Evolutionary conservation across 2,329 filamentous ascomycete genomes (phyloP).

Genomic region (Trichoderma semiorbis): DNA sequence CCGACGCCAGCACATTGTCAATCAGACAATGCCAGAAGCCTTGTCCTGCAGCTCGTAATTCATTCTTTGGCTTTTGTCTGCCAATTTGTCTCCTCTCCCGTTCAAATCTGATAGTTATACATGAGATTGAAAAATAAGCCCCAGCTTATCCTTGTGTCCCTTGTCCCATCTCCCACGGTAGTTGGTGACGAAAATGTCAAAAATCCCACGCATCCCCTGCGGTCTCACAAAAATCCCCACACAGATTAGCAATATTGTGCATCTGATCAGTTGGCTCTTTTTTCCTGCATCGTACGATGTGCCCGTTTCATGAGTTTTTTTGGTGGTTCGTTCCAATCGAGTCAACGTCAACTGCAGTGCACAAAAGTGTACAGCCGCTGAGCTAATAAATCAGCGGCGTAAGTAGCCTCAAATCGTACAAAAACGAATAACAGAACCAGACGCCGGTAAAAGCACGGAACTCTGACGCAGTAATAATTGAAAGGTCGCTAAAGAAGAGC

Average conservation of each 20-base stretch:
- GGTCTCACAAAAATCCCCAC: neutral
- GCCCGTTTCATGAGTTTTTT: neutral
- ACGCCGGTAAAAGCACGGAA: neutral
- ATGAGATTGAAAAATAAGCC: neutral
- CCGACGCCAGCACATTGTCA: constrained; percentile 10
- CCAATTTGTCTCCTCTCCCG: neutral
- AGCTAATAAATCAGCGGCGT: neutral
- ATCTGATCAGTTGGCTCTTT: neutral
- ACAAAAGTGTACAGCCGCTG: neutral
- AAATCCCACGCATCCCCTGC: neutral
- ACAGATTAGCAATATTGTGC: neutral
- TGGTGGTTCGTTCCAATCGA: neutral
- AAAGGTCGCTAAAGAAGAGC: neutral
- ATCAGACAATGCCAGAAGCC: neutral
- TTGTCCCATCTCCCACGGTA: neutral
- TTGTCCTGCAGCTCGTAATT: constrained; percentile 1
- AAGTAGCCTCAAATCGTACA: constrained; percentile 8
- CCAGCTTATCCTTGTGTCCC: neutral
- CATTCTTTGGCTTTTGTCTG: constrained; percentile 1
- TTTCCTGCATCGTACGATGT: neutral
- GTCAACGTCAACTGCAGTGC: neutral
- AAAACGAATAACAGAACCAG: neutral
- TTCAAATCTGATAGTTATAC: constrained; percentile 8
- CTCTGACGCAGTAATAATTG: neutral
- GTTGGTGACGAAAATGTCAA: neutral